Evolutionary conservation across 2,329 filamentous ascomycete genomes (phyloP), one percentile per base, ranked within the genome.

Genomic region (Alternaria infectoria): DNA sequence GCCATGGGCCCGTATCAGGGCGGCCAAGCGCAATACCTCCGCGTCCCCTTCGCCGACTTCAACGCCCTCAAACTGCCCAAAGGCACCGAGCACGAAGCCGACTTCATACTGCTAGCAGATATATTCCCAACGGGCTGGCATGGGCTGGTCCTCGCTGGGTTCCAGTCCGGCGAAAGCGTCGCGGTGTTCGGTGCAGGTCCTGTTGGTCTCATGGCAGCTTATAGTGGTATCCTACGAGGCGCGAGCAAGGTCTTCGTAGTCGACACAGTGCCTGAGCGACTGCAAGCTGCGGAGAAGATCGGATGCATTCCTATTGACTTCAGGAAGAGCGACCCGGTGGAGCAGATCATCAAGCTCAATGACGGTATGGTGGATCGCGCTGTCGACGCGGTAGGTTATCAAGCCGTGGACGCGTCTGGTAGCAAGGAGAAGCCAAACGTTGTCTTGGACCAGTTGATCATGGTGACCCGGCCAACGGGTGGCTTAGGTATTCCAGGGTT

Each of bases 41-140:
- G 88, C 4, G 86, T 91, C 2, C 89, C 89, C 0, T 90, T 87
- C 61, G 89, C 89, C 1, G 89, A 91, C 71, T 90, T 90, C 79
- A 91, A 91, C 63, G 86, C 86, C 6, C 76, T 91, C 30, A 86
- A 86, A 57, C 79, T 91, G 2, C 89, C 89, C 1, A 79, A 84
- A 7, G 88, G 88, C 1, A 88, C 81, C 15, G 87, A 89, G 64
- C 81, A 89, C 50, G 89, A 91, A 72, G 81, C 85, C 0, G 88
- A 90, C 68, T 90, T 88, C 66, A 86, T 81, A 8, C 67, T 86
- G 9, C 73, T 86, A 4, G 84, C 84, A 1, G 84, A 86, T 59
- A 85, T 83, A 49, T 85, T 84, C 58, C 80, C 81, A 2, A 84
- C 82, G 0, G 86, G 86, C 11, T 89, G 87, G 87, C 85, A 88